Evolutionary conservation across 2,329 filamentous ascomycete genomes (phyloP).

Genomic region (Zymoseptoria brevis): DNA sequence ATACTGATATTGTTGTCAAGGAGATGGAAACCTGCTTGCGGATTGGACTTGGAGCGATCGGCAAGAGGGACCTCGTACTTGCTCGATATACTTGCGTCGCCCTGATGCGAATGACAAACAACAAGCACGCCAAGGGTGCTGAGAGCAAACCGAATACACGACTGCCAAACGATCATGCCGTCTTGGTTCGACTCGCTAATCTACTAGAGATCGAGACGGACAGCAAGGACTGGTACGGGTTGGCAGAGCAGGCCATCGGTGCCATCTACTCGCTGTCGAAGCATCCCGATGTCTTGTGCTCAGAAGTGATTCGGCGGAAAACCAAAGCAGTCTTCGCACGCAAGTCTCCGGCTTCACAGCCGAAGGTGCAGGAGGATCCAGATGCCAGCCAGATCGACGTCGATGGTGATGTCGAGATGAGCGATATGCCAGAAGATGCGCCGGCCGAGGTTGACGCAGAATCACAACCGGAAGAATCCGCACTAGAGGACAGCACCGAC

Average conservation of each 20-base stretch:
- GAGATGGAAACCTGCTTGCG: conserved; percentile 93
- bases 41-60: conserved; percentile 75
- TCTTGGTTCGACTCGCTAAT: conserved; percentile 69
- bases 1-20: conserved; percentile 83
- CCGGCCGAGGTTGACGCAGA: conserved; percentile 17
- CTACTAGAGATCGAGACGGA: conserved; percentile 81
- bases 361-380: conserved; percentile 21
- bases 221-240: conserved; percentile 86
- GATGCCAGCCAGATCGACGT: conserved; percentile 25
- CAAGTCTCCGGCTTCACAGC: conserved; percentile 32
- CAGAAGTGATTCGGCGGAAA: conserved; percentile 80
- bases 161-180: conserved; percentile 84
- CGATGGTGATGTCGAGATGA: conserved; percentile 33
- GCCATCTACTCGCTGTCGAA: conserved; percentile 92
- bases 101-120: conserved; percentile 80
- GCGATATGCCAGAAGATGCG: conserved; percentile 25
- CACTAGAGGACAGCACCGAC: conserved; percentile 9
- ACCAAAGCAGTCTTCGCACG: conserved; percentile 71
- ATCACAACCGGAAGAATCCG: conserved; percentile 15
- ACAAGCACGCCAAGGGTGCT: conserved; percentile 68
- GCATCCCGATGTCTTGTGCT: conserved; percentile 87
- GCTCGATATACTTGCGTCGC: conserved; percentile 96
- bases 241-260: conserved; percentile 91
- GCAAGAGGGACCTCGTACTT: conserved; percentile 73
- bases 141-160: conserved; percentile 59